These are phyloP conservation scores for Thuidium tamariscinum DNA, from an alignment of 225 moss, liverwort and hornwort genomes.

Conservation along the genomic window DNA sequence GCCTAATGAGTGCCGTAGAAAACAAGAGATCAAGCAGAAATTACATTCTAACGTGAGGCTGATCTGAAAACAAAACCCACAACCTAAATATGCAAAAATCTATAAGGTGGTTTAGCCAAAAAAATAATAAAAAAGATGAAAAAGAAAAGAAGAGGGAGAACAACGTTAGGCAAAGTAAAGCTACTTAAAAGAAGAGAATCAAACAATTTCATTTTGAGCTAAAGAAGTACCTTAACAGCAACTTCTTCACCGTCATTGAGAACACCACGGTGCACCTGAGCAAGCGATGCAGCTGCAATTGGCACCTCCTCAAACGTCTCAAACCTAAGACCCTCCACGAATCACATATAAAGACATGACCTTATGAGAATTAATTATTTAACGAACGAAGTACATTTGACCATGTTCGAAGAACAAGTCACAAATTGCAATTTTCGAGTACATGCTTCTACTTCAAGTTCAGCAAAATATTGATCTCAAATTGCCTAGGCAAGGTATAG, in stretches of 20 bases:
- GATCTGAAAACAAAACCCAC: not conserved
- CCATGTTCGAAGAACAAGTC: not conserved
- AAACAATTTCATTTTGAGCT: not conserved
- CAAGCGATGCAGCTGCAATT: constrained; percentile 94
- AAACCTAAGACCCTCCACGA: constrained; percentile 36
- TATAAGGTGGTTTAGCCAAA: not conserved
- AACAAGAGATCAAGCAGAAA: not conserved
- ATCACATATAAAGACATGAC: not conserved
- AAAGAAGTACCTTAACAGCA: constrained; percentile 66
- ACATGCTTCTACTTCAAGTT: not conserved
- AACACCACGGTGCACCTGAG: constrained; percentile 79
- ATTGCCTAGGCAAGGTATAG: not conserved
- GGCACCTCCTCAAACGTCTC: constrained; percentile 66
- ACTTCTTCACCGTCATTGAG: constrained; percentile 63
- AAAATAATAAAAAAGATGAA: not conserved
- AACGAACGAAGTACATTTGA: not conserved
- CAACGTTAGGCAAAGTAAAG: not conserved
- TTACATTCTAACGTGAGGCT: not conserved
- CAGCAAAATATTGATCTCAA: not conserved
- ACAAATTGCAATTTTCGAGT: not conserved
- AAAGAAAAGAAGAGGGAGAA: not conserved
- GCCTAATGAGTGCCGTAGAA: not conserved
- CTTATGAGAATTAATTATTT: not conserved
- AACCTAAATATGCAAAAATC: not conserved
- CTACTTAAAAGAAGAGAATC: not conserved